Evolutionary conservation across 2,329 filamentous ascomycete species (phyloP).

Genomic region (Colletotrichum magnum): DNA sequence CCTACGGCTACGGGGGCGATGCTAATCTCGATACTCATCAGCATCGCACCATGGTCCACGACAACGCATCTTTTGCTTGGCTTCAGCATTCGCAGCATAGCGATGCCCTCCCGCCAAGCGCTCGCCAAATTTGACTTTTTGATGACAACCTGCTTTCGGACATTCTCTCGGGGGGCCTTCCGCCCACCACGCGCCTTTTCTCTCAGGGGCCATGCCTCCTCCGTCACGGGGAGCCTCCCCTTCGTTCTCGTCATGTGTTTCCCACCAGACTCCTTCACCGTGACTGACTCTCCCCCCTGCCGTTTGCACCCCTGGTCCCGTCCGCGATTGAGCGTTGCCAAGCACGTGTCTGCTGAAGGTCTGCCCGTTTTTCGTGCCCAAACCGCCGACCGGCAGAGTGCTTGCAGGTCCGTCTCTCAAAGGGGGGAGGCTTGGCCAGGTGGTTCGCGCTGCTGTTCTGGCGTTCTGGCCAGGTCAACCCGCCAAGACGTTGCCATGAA

Average conservation of each 20-base stretch:
- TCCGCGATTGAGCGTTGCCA: constrained; percentile 30
- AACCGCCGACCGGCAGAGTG: constrained; percentile 6
- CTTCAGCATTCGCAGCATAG: no score
- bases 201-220: constrained; percentile 1
- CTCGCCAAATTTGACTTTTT: constrained; percentile 21
- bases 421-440: constrained; percentile 1
- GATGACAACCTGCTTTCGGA: constrained; percentile 18
- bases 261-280: not conserved
- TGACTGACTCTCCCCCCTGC: constrained; percentile 23
- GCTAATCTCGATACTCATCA: not conserved
- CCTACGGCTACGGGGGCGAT: constrained; percentile 8
- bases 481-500: constrained; percentile 29
- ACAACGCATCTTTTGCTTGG: constrained; percentile 2
- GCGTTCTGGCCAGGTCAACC: constrained; percentile 14
- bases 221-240: not conserved
- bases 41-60: not conserved
- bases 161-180: constrained; percentile 10
- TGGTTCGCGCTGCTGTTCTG: constrained; percentile 1
- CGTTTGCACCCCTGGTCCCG: constrained; percentile 3
- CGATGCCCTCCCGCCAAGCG: constrained; percentile 20
- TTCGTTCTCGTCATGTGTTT: constrained; percentile 33
- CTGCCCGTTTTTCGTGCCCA: not conserved
- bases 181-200: not conserved
- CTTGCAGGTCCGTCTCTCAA: not conserved
- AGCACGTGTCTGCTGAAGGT: constrained; percentile 17